Base-by-base conservation (phyloP, 2,329 filamentous ascomycete species). In the Juglanconis sp. region DNA sequence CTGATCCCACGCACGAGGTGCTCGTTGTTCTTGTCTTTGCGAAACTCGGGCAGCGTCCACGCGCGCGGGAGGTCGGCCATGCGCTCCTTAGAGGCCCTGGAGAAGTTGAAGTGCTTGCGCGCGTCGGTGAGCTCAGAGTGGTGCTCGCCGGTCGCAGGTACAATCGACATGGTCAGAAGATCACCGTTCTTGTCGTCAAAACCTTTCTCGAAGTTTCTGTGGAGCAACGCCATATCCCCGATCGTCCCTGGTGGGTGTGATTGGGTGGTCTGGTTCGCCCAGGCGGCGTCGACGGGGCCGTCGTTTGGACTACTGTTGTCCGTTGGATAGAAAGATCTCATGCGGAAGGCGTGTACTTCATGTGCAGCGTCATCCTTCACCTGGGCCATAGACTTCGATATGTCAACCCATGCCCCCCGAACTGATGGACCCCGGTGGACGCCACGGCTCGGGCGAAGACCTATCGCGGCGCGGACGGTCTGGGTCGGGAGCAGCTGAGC, bases 321-420 rank as follows among this genome's bases (percentile, higher is more conserved):
- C n/a, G 10, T 15, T 15, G 38, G 10, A 42, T 15, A 15, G 38
- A 42, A 42, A 13, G 10, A 9, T 42, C 38, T 42, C 38, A 42
- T 42, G 5, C 57, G 57, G 5, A 24, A 9, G 5, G 46, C 31
- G 40, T 63, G 57, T 10, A 13, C n/a, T 11, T 47, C 24, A 49
- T 57, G n/a, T 15, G 57, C 61, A 32, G 61, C 57, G 15, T 63
- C 57, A 30, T 60, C 34, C 13, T 34, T 15, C 10, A 63, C 49
- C 15, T 63, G 48, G 2, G 35, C 2, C 61, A 63, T 60, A 38
- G 53, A 60, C 24, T 36, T 63, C 4, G 61, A 60, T 17, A 53
- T 63, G 8, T 63, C 57, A 46, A 50, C 36, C 57, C 57, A 63
- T 10, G 57, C 40, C 30, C 61, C 61, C 9, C 57, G 61, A 5